These are phyloP conservation scores for Pugionium cornutum DNA, from an alignment of 345 rosid species.

Conservation along the genomic window DNA sequence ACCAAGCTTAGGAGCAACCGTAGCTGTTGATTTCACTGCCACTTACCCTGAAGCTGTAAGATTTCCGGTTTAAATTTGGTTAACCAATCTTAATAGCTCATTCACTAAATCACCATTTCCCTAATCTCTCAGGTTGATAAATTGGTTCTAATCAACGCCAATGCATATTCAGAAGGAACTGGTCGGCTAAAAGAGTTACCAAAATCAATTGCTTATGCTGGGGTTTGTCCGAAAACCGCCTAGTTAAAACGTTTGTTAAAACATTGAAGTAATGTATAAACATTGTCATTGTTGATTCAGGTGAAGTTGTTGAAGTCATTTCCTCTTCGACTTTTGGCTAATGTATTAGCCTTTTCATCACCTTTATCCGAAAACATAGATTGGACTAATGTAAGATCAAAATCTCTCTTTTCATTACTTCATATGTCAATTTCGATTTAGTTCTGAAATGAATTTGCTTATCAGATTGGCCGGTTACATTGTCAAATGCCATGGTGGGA, in stretches of 20 bases:
- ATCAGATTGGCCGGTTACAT: conserved; percentile 71
- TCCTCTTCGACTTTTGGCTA: conserved; percentile 74
- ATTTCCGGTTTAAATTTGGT: conserved; percentile 15
- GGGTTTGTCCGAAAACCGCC: too few relatives aligned
- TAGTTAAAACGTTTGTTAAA: too few relatives aligned
- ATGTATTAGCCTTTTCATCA: conserved; percentile 55
- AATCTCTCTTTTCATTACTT: background rate
- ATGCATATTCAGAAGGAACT: conserved; percentile 80
- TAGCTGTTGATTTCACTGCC: conserved; percentile 76
- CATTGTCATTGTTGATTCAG: conserved; percentile 37
- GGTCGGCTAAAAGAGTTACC: conserved; percentile 69
- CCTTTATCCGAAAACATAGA: conserved; percentile 59
- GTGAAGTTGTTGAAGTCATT: conserved; percentile 64
- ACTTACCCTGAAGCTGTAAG: conserved; percentile 80
- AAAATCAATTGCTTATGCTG: conserved; percentile 64
- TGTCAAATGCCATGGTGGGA: conserved; percentile 92
- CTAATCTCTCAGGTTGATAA: conserved; percentile 55
- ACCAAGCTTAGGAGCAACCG: conserved; percentile 90
- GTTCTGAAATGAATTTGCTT: background rate
- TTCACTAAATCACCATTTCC: background rate
- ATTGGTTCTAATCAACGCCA: conserved; percentile 75
- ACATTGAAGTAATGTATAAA: too few relatives aligned
- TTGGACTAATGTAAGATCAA: conserved; percentile 69
- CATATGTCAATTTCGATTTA: background rate
- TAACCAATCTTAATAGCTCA: background rate